A percentile compares a stretch with the other conserved stretches of the same genome.
These are phyloP conservation scores for Fusarium praegraminearum DNA, from an alignment of 2,329 filamentous ascomycete species.

Conservation along the genomic window DNA sequence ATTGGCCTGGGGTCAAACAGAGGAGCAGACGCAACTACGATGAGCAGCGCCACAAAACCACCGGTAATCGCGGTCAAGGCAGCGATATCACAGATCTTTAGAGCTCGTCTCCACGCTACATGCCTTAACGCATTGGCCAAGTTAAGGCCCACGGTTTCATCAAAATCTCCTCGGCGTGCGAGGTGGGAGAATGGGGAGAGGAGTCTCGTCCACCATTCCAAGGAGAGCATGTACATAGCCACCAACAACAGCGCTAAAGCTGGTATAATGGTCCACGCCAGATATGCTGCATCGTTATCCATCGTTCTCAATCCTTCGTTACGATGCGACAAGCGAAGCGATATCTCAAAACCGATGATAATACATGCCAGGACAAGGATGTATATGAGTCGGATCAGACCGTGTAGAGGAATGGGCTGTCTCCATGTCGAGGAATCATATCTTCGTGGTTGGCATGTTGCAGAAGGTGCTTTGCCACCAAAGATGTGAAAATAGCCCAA, in stretches of 20 bases:
- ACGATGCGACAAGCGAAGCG: conserved; percentile 49
- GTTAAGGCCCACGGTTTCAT: conserved; percentile 50
- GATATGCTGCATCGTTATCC: conserved; percentile 46
- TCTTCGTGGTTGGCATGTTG: conserved; percentile 18
- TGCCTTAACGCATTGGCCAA: conserved; percentile 50
- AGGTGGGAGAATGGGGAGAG: conserved; percentile 53
- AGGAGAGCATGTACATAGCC: conserved; percentile 48
- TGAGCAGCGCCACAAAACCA: conserved; percentile 47
- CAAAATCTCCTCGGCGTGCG: conserved; percentile 44
- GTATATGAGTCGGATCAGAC: conserved; percentile 45
- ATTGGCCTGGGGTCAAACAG: conserved; percentile 51
- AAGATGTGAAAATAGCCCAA: conserved; percentile 47
- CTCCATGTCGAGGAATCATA: conserved; percentile 47
- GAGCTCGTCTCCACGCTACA: conserved; percentile 46
- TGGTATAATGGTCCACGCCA: conserved; percentile 54
- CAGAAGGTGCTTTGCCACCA: conserved; percentile 42
- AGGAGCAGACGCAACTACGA: conserved; percentile 50
- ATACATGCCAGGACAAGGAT: conserved; percentile 47
- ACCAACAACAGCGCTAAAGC: conserved; percentile 48
- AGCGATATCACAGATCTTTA: conserved; percentile 45
- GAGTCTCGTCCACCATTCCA: conserved; percentile 51
- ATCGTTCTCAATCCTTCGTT: conserved; percentile 50
- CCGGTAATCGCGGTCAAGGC: conserved; percentile 47
- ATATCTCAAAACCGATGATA: conserved; percentile 52
- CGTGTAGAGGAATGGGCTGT: conserved; percentile 50